These are phyloP conservation scores for Tricharina praecox DNA, from an alignment of 495 filamentous ascomycete species.

Conservation along the genomic window DNA sequence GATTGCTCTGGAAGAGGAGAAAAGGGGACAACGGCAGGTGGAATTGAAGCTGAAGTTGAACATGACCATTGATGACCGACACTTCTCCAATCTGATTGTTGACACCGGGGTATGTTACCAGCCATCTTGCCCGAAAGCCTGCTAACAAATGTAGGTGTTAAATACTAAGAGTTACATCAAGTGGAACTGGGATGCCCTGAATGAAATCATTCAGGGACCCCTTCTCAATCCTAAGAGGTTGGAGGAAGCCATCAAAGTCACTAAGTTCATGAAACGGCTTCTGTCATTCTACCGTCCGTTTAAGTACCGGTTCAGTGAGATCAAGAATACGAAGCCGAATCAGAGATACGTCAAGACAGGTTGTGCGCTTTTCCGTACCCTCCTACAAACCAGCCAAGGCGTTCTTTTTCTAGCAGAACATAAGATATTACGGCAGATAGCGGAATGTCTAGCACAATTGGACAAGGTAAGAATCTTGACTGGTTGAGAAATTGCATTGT, in stretches of 20 bases:
- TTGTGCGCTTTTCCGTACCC: slow-evolving; percentile 66
- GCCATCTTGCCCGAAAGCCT: not conserved
- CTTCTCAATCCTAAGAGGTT: slow-evolving; percentile 79
- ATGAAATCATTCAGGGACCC: slow-evolving; percentile 81
- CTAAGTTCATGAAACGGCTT: slow-evolving; percentile 86
- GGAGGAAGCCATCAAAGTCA: slow-evolving; percentile 84
- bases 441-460: slow-evolving; percentile 85
- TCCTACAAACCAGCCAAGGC: slow-evolving; percentile 72
- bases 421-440: slow-evolving; percentile 81
- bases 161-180: slow-evolving; percentile 73
- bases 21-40: slow-evolving; percentile 28
- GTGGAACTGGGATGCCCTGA: slow-evolving; percentile 92
- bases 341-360: slow-evolving; percentile 86
- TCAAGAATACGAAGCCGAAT: slow-evolving; percentile 72
- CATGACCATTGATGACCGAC: slow-evolving; percentile 66
- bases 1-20: slow-evolving; percentile 30
- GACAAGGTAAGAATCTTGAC: slow-evolving; percentile 25
- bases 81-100: slow-evolving; percentile 67
- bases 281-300: slow-evolving; percentile 92
- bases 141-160: slow-evolving; percentile 40
- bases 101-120: slow-evolving; percentile 40
- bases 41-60: slow-evolving; percentile 59
- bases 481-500: not conserved
- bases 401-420: slow-evolving; percentile 72
- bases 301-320: slow-evolving; percentile 81